Evolutionary conservation across 2,329 filamentous ascomycete species (phyloP).

Genomic region (Fusarium pseudonygamai): DNA sequence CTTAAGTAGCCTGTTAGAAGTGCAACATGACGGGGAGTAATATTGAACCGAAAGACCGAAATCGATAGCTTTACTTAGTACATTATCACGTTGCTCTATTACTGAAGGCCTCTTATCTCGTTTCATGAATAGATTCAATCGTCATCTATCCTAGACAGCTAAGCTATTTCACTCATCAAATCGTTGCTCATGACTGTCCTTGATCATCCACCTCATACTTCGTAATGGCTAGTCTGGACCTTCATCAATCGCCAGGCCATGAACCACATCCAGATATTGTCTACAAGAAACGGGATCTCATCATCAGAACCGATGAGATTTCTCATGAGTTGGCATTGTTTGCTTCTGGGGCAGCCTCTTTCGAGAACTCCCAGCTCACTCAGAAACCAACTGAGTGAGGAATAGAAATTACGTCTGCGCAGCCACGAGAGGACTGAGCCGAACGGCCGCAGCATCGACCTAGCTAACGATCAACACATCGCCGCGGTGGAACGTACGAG

Average conservation of each 20-base stretch:
- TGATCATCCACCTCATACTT: conserved; percentile 35
- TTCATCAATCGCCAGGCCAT: conserved; percentile 42
- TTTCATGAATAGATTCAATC: conserved; percentile 61
- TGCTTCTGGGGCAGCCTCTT: conserved; percentile 22
- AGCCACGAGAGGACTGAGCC: conserved; percentile 48
- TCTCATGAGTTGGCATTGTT: conserved; percentile 35
- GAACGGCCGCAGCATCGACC: conserved; percentile 64
- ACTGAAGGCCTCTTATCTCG: not conserved
- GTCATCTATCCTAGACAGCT: conserved; percentile 56
- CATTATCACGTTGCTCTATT: not conserved
- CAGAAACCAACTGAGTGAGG: conserved; percentile 47
- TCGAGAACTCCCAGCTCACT: conserved; percentile 38
- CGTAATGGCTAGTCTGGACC: conserved; percentile 49
- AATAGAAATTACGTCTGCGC: conserved; percentile 38
- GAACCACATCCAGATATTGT: conserved; percentile 45
- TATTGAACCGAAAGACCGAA: conserved; percentile 4
- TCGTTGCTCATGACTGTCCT: conserved; percentile 39
- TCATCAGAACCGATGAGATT: conserved; percentile 32
- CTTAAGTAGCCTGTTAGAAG: not conserved
- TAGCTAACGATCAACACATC: conserved; percentile 50
- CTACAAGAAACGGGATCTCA: conserved; percentile 39
- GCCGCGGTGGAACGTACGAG: conserved; percentile 46
- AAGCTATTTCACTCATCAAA: conserved; percentile 30
- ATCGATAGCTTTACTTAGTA: not conserved
- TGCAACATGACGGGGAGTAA: not conserved